A percentile compares a stretch with the other conserved stretches of the same genome.
These are phyloP conservation scores for Penicillium sp. DNA, from an alignment of 2,329 filamentous ascomycete species.

Conservation along the genomic window DNA sequence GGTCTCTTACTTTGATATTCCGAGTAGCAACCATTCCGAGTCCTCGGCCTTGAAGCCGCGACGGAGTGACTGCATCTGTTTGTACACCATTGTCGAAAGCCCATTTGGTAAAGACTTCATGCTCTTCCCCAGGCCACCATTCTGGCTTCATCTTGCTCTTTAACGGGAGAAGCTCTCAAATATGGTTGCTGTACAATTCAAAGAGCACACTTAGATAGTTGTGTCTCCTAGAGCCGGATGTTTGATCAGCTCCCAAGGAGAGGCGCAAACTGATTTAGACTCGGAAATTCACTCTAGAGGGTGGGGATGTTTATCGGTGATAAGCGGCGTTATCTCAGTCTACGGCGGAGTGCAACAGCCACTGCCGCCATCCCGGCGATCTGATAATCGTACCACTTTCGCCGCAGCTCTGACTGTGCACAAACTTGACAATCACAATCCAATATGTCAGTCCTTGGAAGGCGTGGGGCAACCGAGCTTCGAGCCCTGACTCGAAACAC, in stretches of 20 bases:
- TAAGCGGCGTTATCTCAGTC: constrained; percentile 5
- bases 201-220: not conserved
- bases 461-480: constrained; percentile 16
- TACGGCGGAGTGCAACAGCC: constrained; percentile 8
- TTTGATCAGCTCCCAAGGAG: too few relatives aligned
- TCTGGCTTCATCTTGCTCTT: constrained; percentile 26
- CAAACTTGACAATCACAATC: constrained; percentile 2
- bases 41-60: constrained; percentile 69
- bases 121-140: constrained; percentile 38
- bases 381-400: constrained; percentile 23
- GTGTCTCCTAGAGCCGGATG: not conserved
- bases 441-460: constrained; percentile 34
- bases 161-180: constrained; percentile 3
- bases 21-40: constrained; percentile 74
- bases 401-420: constrained; percentile 7
- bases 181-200: too few relatives aligned
- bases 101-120: constrained; percentile 67
- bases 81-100: constrained; percentile 64
- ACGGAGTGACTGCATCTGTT: constrained; percentile 67
- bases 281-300: constrained; percentile 7
- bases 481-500: constrained; percentile 14
- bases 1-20: constrained; percentile 59
- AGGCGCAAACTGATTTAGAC: not conserved
- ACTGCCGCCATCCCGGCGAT: constrained; percentile 6
- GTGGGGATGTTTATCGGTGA: constrained; percentile 20